Conservation (phyloP, 2,329 filamentous ascomycete species). For the Botrytis cinerea region DNA sequence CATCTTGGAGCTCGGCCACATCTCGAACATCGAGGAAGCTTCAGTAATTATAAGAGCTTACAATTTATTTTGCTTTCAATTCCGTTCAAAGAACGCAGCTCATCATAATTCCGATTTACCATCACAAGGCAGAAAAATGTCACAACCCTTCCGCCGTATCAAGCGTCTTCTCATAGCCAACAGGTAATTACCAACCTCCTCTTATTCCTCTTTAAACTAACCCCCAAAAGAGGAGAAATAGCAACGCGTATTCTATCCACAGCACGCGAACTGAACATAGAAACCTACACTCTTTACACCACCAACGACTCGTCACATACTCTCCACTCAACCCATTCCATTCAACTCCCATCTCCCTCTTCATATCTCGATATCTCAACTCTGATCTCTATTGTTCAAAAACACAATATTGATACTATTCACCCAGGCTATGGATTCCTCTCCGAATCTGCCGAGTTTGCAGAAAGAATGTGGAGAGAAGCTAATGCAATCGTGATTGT, state of each 20-base stretch:
- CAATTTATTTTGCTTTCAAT: background rate
- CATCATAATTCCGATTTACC: background rate
- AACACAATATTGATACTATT: slow-evolving; percentile 60
- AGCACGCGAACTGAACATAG: slow-evolving; percentile 58
- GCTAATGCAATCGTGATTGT: slow-evolving; percentile 71
- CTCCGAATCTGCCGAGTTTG: slow-evolving; percentile 70
- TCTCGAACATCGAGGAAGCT: background rate
- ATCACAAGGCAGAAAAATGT: background rate
- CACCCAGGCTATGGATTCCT: slow-evolving; percentile 73
- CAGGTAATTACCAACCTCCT: slow-evolving; percentile 43
- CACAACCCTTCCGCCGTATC: slow-evolving; percentile 42
- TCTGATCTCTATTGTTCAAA: slow-evolving; percentile 50
- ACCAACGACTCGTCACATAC: slow-evolving; percentile 57
- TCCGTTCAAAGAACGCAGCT: background rate
- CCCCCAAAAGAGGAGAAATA: slow-evolving; percentile 58
- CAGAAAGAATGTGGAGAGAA: slow-evolving; percentile 64
- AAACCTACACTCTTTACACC: slow-evolving; percentile 58
- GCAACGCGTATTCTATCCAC: slow-evolving; percentile 61
- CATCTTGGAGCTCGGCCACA: background rate
- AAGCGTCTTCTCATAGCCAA: slow-evolving; percentile 56
- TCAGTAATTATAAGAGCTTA: background rate
- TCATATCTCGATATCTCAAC: slow-evolving; percentile 55
- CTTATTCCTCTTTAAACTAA: background rate
- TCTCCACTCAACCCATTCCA: slow-evolving; percentile 51
- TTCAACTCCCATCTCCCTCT: slow-evolving; percentile 52